Evolutionary conservation across 108 stramenopile genomes (phyloP), one percentile per base, ranked within the genome.

Genomic region (Asterionellopsis glacialis): DNA sequence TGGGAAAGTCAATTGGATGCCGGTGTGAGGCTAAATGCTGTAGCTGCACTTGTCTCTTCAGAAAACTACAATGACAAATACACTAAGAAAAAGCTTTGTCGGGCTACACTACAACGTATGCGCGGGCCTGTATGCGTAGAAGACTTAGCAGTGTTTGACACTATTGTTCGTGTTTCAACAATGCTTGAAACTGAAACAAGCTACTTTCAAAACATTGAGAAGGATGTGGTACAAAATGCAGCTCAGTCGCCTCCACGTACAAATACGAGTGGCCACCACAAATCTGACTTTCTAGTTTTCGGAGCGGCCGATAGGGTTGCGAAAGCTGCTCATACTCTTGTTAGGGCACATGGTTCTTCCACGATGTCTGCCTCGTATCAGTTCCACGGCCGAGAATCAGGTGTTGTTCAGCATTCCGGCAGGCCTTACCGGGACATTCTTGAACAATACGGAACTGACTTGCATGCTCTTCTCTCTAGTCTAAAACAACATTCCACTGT

Each of bases 61-160:
- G 66, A 71, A 45, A 26, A 60, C 0, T 74, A 63, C 38, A 18
- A 24, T 23, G 70, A 79, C 44, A 38, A 49, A 9, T 14, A 1
- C 14, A 64, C 69, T 1, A 79, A 72, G 22, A 48, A 50, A 22
- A 66, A 67, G 52, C 61, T 79, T 15, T 79, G 76, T 45, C 57
- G 55, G 10, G 43, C 50, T 43, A 57, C 53, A 14, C 26, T 78
- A 6, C 21, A 16, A 21, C 21, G 21, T 48, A 7, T 21, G 16
- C 16, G 21, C 19, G 21, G 47, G 6, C 21, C 21, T 16, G 9
- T 48, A 21, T 48, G 19, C 5, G 47, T 7, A 48, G 21, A 19
- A 19, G 47, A 16, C 9, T 16, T 5, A 19, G 47, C 16, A 21
- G 2, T 9, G 19, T 21, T 48, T 21, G 47, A 48, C 5, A 5